These are phyloP conservation scores for Flaveria bidentis DNA, from an alignment of 129 eudicot species.

Conservation along the genomic window DNA sequence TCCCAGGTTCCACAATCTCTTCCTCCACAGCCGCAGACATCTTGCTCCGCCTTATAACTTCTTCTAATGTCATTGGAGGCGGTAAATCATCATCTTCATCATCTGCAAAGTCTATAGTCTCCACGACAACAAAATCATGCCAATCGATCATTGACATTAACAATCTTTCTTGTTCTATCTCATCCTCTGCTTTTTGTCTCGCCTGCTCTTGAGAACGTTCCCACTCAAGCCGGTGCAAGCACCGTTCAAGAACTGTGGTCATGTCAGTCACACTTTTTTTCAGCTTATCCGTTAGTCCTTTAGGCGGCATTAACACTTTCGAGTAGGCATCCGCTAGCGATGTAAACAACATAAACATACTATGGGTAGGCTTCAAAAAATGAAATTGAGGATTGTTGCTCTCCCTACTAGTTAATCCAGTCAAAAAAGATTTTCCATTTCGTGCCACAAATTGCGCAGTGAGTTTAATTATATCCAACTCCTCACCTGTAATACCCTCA, in stretches of 20 bases:
- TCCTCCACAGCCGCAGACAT: constrained; percentile 53
- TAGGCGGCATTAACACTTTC: constrained; percentile 88
- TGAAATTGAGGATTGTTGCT: constrained; percentile 84
- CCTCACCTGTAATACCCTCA: constrained; percentile 89
- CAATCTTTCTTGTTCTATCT: constrained; percentile 76
- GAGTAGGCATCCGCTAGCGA: constrained; percentile 92
- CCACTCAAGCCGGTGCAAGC: constrained; percentile 86
- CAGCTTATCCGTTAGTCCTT: constrained; percentile 74
- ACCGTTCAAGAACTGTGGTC: constrained; percentile 84
- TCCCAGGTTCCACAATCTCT: constrained; percentile 70
- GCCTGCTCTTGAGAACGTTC: constrained; percentile 92
- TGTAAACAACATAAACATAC: constrained; percentile 90
- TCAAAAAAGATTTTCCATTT: constrained; percentile 77
- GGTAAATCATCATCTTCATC: constrained; percentile 91
- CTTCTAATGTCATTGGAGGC: constrained; percentile 90
- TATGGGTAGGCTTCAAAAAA: constrained; percentile 86
- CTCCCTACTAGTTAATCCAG: constrained; percentile 79
- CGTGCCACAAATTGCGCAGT: constrained; percentile 93
- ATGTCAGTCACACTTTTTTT: constrained; percentile 61
- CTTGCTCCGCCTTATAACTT: constrained; percentile 88
- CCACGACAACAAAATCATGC: constrained; percentile 95
- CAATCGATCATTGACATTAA: constrained; percentile 94
- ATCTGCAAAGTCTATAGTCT: constrained; percentile 80
- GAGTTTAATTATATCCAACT: constrained; percentile 77
- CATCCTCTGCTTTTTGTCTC: constrained; percentile 90